phyloP scores from a whole-genome alignment of 257 asterid genomes.

The Gentiana straminea region DNA sequence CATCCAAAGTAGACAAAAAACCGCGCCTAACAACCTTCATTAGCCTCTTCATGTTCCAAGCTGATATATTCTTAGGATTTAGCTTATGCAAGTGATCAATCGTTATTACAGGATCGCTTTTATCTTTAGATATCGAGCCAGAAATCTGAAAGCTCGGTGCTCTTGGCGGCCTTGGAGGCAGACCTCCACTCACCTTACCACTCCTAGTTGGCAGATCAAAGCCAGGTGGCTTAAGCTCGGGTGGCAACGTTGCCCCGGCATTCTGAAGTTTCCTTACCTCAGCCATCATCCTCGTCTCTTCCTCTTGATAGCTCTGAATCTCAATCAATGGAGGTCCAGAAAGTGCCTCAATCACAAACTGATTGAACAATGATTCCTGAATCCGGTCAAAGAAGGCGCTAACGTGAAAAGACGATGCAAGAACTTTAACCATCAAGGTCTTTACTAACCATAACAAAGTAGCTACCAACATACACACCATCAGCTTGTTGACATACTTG shows the following conservation, averaged over 20 bases:
- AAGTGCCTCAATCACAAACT: constrained; percentile 66
- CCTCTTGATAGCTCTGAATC: constrained; percentile 43
- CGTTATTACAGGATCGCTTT: constrained; percentile 43
- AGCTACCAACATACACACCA: constrained; percentile 74
- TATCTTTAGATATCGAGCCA: constrained; percentile 27
- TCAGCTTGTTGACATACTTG: constrained; percentile 40
- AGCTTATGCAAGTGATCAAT: constrained; percentile 62
- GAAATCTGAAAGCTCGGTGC: constrained; percentile 41
- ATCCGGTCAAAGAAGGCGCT: constrained; percentile 90
- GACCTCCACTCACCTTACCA: constrained; percentile 23
- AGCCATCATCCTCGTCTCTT: constrained; percentile 53
- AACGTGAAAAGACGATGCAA: constrained; percentile 92
- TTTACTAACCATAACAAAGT: constrained; percentile 65
- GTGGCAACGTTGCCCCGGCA: constrained; percentile 72
- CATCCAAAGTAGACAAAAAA: constrained; percentile 64
- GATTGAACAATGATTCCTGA: constrained; percentile 74
- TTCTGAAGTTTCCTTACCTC: constrained; percentile 65
- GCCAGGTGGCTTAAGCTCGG: constrained; percentile 37
- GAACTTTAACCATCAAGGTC: constrained; percentile 87
- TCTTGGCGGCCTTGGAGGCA: constrained; percentile 42
- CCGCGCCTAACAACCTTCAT: constrained; percentile 65
- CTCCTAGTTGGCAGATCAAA: constrained; percentile 20
- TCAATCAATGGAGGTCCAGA: constrained; percentile 70
- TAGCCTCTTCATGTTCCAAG: constrained; percentile 96
- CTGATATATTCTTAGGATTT: constrained; percentile 69